phyloP scores from a whole-genome alignment of 2,329 filamentous ascomycete species.

The Colletotrichum spinosum region DNA sequence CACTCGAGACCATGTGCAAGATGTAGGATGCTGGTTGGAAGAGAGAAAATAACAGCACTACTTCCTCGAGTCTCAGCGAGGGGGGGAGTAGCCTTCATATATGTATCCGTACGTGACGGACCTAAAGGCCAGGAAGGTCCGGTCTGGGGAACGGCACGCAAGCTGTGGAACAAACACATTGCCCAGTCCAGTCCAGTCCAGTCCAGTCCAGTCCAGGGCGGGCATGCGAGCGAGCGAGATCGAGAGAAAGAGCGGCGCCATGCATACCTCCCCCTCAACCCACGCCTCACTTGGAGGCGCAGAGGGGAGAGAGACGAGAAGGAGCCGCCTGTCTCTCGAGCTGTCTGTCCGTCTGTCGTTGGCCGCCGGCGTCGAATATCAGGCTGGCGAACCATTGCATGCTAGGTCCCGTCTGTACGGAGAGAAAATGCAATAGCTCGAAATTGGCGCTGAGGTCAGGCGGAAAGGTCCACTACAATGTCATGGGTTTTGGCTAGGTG shows the following conservation, averaged over 20 bases:
- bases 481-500: constrained; percentile 23
- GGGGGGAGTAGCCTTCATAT: constrained; percentile 26
- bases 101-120: background rate
- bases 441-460: constrained; percentile 33
- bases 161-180: background rate
- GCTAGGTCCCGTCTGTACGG: background rate
- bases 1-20: constrained; percentile 3
- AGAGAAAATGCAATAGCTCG: background rate
- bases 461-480: constrained; percentile 22
- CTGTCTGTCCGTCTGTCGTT: background rate
- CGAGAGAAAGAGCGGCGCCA: too few relatives aligned
- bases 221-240: too few relatives aligned
- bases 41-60: background rate
- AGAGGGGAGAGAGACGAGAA: background rate
- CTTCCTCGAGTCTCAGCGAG: too few relatives aligned
- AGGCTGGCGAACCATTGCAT: constrained; percentile 1
- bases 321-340: too few relatives aligned
- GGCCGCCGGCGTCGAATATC: constrained; percentile 12
- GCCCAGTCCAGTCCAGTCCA: background rate
- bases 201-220: background rate
- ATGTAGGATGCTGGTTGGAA: background rate
- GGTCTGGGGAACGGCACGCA: too few relatives aligned
- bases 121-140: too few relatives aligned
- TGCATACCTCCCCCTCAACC: too few relatives aligned
- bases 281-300: constrained; percentile 7